phyloP scores from a whole-genome alignment of 1,284 basidiomycete genomes.

The Grifola frondosa region DNA sequence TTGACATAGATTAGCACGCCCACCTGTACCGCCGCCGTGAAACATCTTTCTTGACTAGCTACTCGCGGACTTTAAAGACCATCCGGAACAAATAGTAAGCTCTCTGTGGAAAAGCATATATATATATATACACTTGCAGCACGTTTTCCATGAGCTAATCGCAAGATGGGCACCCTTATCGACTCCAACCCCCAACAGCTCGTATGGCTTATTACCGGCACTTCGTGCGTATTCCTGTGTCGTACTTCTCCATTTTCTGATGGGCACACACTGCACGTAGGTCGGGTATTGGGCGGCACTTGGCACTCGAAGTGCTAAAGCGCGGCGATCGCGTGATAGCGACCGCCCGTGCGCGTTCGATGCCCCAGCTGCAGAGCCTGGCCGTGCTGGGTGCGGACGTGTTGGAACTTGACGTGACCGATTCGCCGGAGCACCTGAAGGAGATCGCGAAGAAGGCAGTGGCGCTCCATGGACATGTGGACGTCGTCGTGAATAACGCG shows the following conservation, averaged over 20 bases:
- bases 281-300: slow-evolving; percentile 31
- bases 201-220: slow-evolving; percentile 25
- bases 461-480: slow-evolving; percentile 31
- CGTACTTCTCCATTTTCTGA: background rate
- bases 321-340: slow-evolving; percentile 31
- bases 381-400: too few species aligned
- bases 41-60: too few species aligned
- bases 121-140: too few species aligned
- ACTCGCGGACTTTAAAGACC: too few species aligned
- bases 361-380: too few species aligned
- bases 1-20: too few species aligned
- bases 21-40: too few species aligned
- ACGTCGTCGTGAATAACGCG: slow-evolving; percentile 35
- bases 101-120: too few species aligned
- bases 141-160: too few species aligned
- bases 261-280: background rate
- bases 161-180: too few species aligned
- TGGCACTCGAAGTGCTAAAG: slow-evolving; percentile 30
- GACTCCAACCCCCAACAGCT: too few species aligned
- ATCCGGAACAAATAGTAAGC: too few species aligned
- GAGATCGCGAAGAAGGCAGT: slow-evolving; percentile 26
- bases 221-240: slow-evolving; percentile 1
- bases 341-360: slow-evolving; percentile 28
- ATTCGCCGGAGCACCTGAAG: slow-evolving; percentile 21
- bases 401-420: slow-evolving; percentile 32